A percentile compares a stretch with the other conserved stretches of the same genome.
These are phyloP conservation scores for Paxillus ammoniavirescens DNA, from an alignment of 768 basidiomycete species.

Conservation along the genomic window DNA sequence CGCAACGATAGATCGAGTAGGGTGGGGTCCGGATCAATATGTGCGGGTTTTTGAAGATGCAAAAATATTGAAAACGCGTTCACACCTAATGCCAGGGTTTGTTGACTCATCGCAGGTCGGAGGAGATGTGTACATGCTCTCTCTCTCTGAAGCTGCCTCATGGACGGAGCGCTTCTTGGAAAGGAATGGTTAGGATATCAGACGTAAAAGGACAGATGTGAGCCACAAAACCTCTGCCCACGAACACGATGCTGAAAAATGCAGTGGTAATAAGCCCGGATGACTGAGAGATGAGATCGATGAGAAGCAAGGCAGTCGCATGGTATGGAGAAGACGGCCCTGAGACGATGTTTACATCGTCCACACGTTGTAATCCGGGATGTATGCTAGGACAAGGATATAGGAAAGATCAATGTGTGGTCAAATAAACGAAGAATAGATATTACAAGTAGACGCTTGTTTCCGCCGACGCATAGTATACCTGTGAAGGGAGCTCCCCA, in stretches of 20 bases:
- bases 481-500: too few species aligned
- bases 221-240: conserved; percentile 11
- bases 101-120: background rate
- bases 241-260: background rate
- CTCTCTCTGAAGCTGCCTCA: background rate
- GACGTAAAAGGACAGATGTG: conserved; percentile 25
- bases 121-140: too few species aligned
- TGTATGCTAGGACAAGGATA: background rate
- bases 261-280: background rate
- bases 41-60: too few species aligned
- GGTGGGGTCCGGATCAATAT: background rate
- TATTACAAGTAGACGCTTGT: too few species aligned
- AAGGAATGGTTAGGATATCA: conserved; percentile 13
- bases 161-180: background rate
- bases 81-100: background rate
- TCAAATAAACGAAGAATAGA: background rate
- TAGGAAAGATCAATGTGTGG: background rate
- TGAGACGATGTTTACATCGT: background rate
- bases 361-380: background rate
- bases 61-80: too few species aligned
- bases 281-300: too few species aligned
- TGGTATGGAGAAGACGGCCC: background rate
- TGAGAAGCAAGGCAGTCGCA: background rate
- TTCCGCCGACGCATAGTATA: too few species aligned
- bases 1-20: background rate